These are phyloP conservation scores for Cydonia oblonga DNA, from an alignment of 331 rosid genomes.

Conservation along the genomic window DNA sequence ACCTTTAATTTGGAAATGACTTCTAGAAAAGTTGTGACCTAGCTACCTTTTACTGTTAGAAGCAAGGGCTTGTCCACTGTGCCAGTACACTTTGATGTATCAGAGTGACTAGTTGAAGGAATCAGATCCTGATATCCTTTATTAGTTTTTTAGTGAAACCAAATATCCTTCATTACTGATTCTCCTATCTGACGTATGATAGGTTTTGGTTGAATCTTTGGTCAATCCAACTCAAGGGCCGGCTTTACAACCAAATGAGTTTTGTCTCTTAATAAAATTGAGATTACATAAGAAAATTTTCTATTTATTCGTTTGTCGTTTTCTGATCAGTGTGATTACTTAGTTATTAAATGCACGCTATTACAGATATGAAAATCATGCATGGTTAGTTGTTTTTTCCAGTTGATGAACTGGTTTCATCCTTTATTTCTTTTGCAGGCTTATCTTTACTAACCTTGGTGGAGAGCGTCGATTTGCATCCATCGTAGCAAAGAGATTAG, in stretches of 20 bases:
- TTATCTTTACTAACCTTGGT: slow-evolving; percentile 89
- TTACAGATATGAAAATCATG: neutral
- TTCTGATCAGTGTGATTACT: neutral
- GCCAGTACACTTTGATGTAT: neutral
- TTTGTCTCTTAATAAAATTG: neutral
- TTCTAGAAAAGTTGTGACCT: too few relatives aligned
- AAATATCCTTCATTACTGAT: neutral
- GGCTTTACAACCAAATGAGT: neutral
- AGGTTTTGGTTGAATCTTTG: neutral
- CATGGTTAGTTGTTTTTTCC: neutral
- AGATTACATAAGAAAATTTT: neutral
- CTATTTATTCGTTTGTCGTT: neutral
- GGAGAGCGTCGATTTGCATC: slow-evolving; percentile 99
- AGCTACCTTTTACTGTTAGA: neutral
- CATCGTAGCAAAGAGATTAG: slow-evolving; percentile 94
- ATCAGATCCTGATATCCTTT: neutral
- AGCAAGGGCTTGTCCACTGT: neutral
- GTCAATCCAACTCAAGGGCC: neutral
- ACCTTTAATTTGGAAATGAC: too few relatives aligned
- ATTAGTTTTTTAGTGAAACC: neutral
- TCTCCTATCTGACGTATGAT: neutral
- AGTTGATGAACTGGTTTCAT: neutral
- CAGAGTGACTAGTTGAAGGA: too few relatives aligned
- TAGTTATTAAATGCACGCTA: neutral
- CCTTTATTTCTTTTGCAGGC: slow-evolving; percentile 42